Evolutionary conservation across 305 asterid genomes (phyloP).

Genomic region (Solanum hybrid): DNA sequence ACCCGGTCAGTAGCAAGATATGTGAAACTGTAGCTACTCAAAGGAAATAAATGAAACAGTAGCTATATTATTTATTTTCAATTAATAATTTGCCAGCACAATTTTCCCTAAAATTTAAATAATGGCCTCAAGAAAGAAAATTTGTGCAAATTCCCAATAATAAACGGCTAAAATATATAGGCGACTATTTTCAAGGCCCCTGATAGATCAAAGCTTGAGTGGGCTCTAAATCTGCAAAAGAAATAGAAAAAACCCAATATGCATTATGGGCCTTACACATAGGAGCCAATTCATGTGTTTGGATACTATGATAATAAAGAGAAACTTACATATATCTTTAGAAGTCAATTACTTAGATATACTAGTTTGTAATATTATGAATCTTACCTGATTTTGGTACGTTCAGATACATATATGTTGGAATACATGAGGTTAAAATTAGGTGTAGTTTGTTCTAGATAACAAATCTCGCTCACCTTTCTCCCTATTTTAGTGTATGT

Average conservation of each 20-base stretch:
- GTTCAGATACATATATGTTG: too few relatives aligned
- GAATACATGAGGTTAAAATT: too few relatives aligned
- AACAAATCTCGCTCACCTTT: too few relatives aligned
- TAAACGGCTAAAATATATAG: not conserved
- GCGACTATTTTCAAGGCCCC: not conserved
- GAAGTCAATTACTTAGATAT: not conserved
- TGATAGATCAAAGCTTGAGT: not conserved
- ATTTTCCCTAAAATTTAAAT: not conserved
- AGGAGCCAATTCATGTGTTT: not conserved
- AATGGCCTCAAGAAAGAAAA: not conserved
- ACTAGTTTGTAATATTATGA: not conserved
- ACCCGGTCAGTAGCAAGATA: too few relatives aligned
- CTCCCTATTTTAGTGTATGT: too few relatives aligned
- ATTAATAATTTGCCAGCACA: too few relatives aligned
- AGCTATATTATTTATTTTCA: too few relatives aligned
- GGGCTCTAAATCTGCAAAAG: not conserved
- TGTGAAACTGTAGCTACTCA: too few relatives aligned
- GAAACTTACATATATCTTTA: not conserved
- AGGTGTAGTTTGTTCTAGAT: too few relatives aligned
- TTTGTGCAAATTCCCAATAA: not conserved
- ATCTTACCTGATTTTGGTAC: too few relatives aligned
- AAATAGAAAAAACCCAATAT: not conserved
- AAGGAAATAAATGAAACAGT: too few relatives aligned
- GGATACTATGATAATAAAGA: not conserved
- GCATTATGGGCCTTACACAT: not conserved